These are phyloP conservation scores for Kluyveromyces starmeri DNA, from an alignment of 805 yeast species.

Conservation along the genomic window DNA sequence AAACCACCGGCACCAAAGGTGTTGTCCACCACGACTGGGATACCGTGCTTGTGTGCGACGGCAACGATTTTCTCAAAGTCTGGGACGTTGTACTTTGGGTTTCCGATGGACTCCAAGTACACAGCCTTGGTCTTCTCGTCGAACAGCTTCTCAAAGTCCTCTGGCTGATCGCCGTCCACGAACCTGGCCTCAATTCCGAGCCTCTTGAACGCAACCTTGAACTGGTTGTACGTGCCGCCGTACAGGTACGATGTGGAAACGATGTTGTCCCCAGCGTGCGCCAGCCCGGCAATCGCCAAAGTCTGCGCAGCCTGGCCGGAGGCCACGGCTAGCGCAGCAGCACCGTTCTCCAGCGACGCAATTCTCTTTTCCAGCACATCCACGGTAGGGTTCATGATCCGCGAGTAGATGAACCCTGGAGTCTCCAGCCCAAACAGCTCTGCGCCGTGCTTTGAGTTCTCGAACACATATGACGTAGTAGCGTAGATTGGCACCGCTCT, in stretches of 20 bases:
- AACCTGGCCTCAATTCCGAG: slow-evolving; percentile 81
- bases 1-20: slow-evolving; percentile 97
- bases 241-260: slow-evolving; percentile 79
- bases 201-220: slow-evolving; percentile 85
- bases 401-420: slow-evolving; percentile 80
- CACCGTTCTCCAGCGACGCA: slow-evolving; percentile 89
- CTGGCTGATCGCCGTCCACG: slow-evolving; percentile 70
- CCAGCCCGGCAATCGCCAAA: slow-evolving; percentile 71
- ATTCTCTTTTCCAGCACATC: slow-evolving; percentile 87
- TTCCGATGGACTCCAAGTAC: slow-evolving; percentile 84
- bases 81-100: slow-evolving; percentile 88
- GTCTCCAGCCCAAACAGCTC: slow-evolving; percentile 77
- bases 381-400: slow-evolving; percentile 88
- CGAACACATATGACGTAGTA: slow-evolving; percentile 80
- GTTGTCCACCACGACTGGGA: slow-evolving; percentile 89
- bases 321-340: slow-evolving; percentile 78
- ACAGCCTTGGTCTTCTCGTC: slow-evolving; percentile 86
- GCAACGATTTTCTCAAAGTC: slow-evolving; percentile 72
- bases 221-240: slow-evolving; percentile 95
- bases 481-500: slow-evolving; percentile 94
- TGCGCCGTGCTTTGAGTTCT: slow-evolving; percentile 87
- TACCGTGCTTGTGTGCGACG: slow-evolving; percentile 76
- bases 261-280: slow-evolving; percentile 84
- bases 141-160: slow-evolving; percentile 59
- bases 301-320: slow-evolving; percentile 98